These are phyloP conservation scores for Fusarium albosuccineum DNA, from an alignment of 2,329 filamentous ascomycete species.

Conservation along the genomic window DNA sequence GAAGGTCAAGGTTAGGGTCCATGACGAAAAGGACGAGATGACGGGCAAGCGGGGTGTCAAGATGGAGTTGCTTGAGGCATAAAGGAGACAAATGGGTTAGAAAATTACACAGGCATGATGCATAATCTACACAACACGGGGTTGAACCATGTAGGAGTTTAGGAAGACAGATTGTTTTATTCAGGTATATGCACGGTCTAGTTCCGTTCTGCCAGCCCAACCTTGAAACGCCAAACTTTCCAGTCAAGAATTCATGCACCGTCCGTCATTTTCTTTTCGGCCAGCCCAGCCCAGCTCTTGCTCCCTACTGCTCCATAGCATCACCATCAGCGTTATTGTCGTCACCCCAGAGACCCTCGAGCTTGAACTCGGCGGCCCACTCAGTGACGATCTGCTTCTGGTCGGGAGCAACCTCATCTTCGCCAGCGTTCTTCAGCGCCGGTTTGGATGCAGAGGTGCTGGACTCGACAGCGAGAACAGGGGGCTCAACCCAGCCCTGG, in stretches of 20 bases:
- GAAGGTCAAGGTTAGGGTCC: constrained; percentile 89
- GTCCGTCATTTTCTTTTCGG: constrained; percentile 40
- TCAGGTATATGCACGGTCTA: constrained; percentile 48
- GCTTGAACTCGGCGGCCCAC: constrained; percentile 94
- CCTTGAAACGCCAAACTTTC: constrained; percentile 52
- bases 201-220: constrained; percentile 47
- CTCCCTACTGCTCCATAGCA: constrained; percentile 64
- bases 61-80: constrained; percentile 71
- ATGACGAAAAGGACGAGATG: constrained; percentile 91
- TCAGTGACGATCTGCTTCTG: constrained; percentile 91
- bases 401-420: constrained; percentile 66
- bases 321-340: constrained; percentile 61
- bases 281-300: constrained; percentile 25
- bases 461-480: constrained; percentile 70
- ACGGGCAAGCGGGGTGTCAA: constrained; percentile 96
- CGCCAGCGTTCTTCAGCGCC: constrained; percentile 55
- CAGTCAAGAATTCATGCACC: constrained; percentile 46
- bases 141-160: constrained; percentile 34
- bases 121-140: constrained; percentile 32
- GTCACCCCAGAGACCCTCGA: constrained; percentile 92
- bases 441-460: constrained; percentile 47
- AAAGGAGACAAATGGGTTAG: background rate
- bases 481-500: constrained; percentile 89
- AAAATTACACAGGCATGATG: constrained; percentile 21
- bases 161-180: constrained; percentile 43